Evolutionary conservation across 2,329 filamentous ascomycete species (phyloP).

Genomic region (Hypoxylon rubiginosum): DNA sequence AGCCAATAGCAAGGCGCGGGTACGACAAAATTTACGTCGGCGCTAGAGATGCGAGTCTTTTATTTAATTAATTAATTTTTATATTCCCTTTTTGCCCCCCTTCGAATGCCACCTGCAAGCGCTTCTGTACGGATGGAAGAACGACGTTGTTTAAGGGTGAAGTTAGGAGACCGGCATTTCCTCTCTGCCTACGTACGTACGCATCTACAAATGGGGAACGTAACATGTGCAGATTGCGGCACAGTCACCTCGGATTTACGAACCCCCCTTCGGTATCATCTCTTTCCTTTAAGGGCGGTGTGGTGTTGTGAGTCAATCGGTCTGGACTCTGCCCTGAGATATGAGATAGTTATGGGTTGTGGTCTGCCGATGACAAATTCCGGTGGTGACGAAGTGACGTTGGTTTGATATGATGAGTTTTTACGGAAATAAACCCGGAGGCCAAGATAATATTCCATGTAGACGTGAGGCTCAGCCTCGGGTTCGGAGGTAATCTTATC

Average conservation of each 20-base stretch:
- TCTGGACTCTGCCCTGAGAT: no score
- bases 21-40: not conserved
- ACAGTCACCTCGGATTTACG: not conserved
- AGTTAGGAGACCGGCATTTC: not conserved
- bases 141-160: not conserved
- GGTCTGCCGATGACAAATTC: not conserved
- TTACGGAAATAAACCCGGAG: not conserved
- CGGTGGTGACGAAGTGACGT: not conserved
- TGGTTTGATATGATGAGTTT: not conserved
- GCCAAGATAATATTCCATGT: not conserved
- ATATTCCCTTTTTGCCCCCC: not conserved
- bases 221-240: not conserved
- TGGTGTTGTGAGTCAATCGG: no score
- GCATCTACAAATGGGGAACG: not conserved
- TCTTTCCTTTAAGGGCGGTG: not conserved
- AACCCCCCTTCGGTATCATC: not conserved
- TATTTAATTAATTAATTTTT: no score
- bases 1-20: not conserved
- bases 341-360: not conserved
- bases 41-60: not conserved
- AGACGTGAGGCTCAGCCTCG: not conserved
- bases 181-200: not conserved
- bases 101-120: no score
- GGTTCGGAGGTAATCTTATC: conserved; percentile 6
- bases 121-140: not conserved